Evolutionary conservation across 108 stramenopile species (phyloP).

Genomic region (Fragilariopsis cylindrus): DNA sequence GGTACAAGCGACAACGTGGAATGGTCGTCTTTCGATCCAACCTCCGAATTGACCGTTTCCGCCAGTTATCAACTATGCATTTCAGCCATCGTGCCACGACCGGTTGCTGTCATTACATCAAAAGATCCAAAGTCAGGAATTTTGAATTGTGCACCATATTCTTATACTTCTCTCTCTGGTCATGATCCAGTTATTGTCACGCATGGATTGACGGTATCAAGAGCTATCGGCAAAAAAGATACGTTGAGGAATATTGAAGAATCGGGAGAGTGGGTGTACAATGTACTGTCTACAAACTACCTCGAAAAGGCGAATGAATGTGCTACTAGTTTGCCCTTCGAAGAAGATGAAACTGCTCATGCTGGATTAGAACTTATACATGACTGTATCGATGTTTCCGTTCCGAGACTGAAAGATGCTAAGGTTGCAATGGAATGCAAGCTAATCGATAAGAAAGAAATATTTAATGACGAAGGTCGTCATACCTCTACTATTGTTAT

Average conservation of each 20-base stretch:
- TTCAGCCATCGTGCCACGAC: constrained; percentile 34
- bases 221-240: constrained; percentile 28
- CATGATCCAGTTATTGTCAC: constrained; percentile 38
- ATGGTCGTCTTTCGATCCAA: constrained; percentile 25
- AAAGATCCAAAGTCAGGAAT: constrained; percentile 5
- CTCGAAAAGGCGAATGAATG: constrained; percentile 29
- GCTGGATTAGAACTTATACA: constrained; percentile 13
- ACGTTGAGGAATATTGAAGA: constrained; percentile 36
- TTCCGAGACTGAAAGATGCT: constrained; percentile 26
- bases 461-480: constrained; percentile 27
- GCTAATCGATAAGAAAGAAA: constrained; percentile 33
- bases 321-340: constrained; percentile 14
- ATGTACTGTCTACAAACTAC: constrained; percentile 27
- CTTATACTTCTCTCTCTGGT: constrained; percentile 23
- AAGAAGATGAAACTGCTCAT: constrained; percentile 17
- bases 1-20: not conserved
- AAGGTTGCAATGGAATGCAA: constrained; percentile 31
- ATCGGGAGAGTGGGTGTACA: constrained; percentile 34
- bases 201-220: constrained; percentile 25
- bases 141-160: constrained; percentile 38
- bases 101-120: constrained; percentile 34
- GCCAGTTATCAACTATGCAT: constrained; percentile 28
- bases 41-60: constrained; percentile 15
- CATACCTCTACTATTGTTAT: constrained; percentile 42
- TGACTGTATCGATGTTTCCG: constrained; percentile 5